A percentile compares a stretch with the other conserved stretches of the same genome.
Conservation (phyloP, 2,329 filamentous ascomycete genomes). For the Sporothrix luriei region DNA sequence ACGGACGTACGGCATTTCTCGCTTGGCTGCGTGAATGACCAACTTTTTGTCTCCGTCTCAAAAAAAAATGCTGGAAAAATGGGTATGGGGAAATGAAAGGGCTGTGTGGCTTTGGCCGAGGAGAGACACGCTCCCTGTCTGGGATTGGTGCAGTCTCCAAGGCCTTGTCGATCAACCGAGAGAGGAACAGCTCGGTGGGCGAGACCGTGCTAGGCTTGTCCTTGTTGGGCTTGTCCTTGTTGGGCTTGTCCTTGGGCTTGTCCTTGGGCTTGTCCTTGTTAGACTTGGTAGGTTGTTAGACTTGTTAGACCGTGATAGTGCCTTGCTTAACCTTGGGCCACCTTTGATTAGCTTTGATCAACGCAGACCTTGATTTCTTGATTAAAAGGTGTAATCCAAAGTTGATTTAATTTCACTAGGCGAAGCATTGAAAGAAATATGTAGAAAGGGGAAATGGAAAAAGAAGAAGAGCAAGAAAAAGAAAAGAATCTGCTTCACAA, state of each 20-base stretch:
- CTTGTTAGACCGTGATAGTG: too few species aligned
- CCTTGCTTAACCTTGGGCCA: too few species aligned
- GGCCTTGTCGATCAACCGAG: conserved; percentile 5
- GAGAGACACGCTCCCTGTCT: not conserved
- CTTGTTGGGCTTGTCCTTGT: too few species aligned
- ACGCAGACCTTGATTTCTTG: too few species aligned
- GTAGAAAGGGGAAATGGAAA: not conserved
- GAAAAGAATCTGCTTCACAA: not conserved
- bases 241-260: not conserved
- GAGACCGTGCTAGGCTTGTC: not conserved
- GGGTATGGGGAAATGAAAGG: conserved; percentile 13
- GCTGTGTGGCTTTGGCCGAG: not conserved
- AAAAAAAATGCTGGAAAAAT: not conserved
- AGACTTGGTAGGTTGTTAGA: too few species aligned
- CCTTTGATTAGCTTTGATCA: too few species aligned
- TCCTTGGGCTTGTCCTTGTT: too few species aligned
- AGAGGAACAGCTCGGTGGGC: not conserved
- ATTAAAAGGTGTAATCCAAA: too few species aligned
- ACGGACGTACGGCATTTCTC: too few species aligned
- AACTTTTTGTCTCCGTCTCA: too few species aligned
- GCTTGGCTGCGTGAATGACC: not conserved
- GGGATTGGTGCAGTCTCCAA: not conserved
- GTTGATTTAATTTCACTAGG: not conserved
- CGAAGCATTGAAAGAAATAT: not conserved
- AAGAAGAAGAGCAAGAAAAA: not conserved